Base-by-base conservation (phyloP, 768 basidiomycete genomes). In the Russula ochroleuca region DNA sequence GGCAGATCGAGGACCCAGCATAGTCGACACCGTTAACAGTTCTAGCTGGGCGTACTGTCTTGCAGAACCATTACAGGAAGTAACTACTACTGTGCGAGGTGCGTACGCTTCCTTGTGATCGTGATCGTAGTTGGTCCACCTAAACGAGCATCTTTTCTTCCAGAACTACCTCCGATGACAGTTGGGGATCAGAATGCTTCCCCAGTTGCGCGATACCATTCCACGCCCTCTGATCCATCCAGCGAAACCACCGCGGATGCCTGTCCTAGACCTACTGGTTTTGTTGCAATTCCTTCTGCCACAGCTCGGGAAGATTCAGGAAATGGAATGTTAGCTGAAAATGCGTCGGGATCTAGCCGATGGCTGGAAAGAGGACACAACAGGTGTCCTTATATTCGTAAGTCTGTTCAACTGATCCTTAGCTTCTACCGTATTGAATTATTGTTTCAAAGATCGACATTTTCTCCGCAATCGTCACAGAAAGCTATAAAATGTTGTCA, bases 401-500 rank as follows among this genome's bases (percentile, higher is more conserved):
- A 58, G 66, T 57, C 19, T 33, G 13, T n/a, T n/a, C n/a, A 8
- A 31, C 28, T 19, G 14, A 15, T 25, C 3, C 25, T n/a, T 23
- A 28, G 7, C 15, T n/a, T 37, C 28, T 21, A 35, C 31, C 14
- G 23, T 31, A 35, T 2, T 59, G n/a, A 38, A 10, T 21, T 5
- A n/a, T n/a, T n/a, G n/a, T 9, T 28, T 13, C 31, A 19, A 43
- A 71, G 70, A 61, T 66, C 0, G 66, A 69, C 41, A 49, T 70
- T 1, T 70, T 71, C 57, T 67, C 69, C n/a, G 66, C 68, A 3
- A 67, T 67, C 10, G 57, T 69, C 3, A 66, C 68, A 2, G 55
- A 66, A 43, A 59, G 67, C 21, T 66, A 61, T 21, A 49, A 67
- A 37, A 49, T 49, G 17, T 49, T 70, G 17, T 53, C 63, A 33